Base-by-base conservation (phyloP, 257 asterid genomes). In the Echium plantagineum region DNA sequence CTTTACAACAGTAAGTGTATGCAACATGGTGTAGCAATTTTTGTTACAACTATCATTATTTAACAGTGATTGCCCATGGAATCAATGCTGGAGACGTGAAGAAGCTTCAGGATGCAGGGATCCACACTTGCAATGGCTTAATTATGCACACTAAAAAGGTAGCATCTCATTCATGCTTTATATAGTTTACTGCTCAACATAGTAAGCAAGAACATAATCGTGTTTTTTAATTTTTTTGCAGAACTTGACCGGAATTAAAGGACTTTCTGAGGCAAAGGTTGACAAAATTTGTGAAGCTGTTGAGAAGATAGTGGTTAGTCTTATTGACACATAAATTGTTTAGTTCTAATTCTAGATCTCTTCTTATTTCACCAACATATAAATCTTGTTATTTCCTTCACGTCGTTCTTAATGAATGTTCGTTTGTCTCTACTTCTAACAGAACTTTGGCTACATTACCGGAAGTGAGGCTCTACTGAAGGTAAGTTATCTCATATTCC, bases 81-180 rank as follows among this genome's bases (percentile, higher is more conserved):
- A 93, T 93, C 64, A 93, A 93, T 61, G 98, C 97, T 67, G 98
- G 98, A 70, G 98, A 93, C 57, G 96, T 93, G 74, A 93, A 93
- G 89, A 93, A 89, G 82, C 84, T 93, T 66, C 97, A 93, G 75
- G 98, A 93, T 73, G 98, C 97, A 55, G 98, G 97, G 49, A 93
- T 93, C 76, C 74, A 81, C 64, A 89, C 97, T 30, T 89, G 98
- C 80, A 93, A 86, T 76, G 97, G 97, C 68, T 68, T 93, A 76
- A 86, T 93, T 97, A 93, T 93, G 98, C 97, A 93, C 77, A 89
- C 98, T 17, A 88, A 88, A 82, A 91, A 91, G 95, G 97, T 88
- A 21, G 22, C 57, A 53, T 5, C 20, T 18, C 10, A 2, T 56
- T 3, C 18, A 20, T 21, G 18, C 46, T 35, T 35, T 55, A 30